Base-by-base conservation (phyloP, 192 early-diverging fungal species). In the Gigaspora rosea region DNA sequence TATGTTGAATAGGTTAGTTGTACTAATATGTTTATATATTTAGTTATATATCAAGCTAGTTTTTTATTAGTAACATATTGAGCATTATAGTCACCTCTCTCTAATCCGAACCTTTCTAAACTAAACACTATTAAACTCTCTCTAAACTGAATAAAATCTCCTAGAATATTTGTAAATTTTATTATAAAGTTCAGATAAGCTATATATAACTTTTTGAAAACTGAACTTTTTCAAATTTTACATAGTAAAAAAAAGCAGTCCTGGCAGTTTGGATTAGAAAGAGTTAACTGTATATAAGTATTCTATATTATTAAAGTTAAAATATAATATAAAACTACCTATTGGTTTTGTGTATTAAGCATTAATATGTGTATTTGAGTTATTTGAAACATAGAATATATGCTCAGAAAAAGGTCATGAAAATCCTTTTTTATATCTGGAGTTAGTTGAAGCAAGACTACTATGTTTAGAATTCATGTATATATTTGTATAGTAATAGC, bases 21-120 rank as follows among this genome's bases (percentile, higher is more conserved):
- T 66, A 54, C 69, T 32, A 22, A 4, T 36, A 54, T 71, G 13
- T 3, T 22, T 20, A 71, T 15, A 33, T 71, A 71, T 54, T 71
- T 71, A 0, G 5, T 71, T 22, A 71, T 15, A 71, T 71, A 71
- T 8, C 10, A 18, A 32, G 50, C 69, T 0, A 71, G 22, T 11
- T 22, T n/a, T 71, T 46, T 32, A 18, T 49, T 54, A 8, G 49
- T 70, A 4, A 70, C 33, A 54, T 71, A 71, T 71, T 71, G 51
- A 0, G 52, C 15, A 54, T 71, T 71, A n/a, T n/a, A n/a, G n/a
- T n/a, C n/a, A n/a, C n/a, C n/a, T n/a, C n/a, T n/a, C n/a, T n/a
- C n/a, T n/a, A n/a, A n/a, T n/a, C n/a, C n/a, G n/a, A n/a, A n/a
- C n/a, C n/a, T n/a, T n/a, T n/a, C n/a, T n/a, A n/a, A n/a, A n/a